Evolutionary conservation across 352 stramenopile genomes (phyloP).

Genomic region (Phytophthora fragariaefolia): DNA sequence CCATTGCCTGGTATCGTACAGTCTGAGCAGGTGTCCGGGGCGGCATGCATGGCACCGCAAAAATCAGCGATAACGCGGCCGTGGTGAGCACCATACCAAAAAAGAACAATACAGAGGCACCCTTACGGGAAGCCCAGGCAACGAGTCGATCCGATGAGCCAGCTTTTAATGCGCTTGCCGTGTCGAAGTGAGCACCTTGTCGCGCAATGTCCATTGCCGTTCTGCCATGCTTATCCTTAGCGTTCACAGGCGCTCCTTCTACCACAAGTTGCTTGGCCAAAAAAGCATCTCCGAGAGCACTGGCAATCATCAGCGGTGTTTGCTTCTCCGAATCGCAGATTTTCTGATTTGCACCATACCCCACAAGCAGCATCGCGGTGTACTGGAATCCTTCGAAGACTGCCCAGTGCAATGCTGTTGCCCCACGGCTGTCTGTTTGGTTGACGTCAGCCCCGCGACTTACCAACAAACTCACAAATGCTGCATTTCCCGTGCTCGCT

Average conservation of each 20-base stretch:
- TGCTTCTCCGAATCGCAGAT: slow-evolving; percentile 83
- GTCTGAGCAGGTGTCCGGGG: slow-evolving; percentile 18
- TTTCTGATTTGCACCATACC: slow-evolving; percentile 83
- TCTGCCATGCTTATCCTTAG: slow-evolving; percentile 73
- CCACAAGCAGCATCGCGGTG: slow-evolving; percentile 80
- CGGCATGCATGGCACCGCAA: slow-evolving; percentile 58
- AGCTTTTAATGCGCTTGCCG: slow-evolving; percentile 65
- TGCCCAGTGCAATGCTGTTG: slow-evolving; percentile 81
- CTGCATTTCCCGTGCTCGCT: slow-evolving; percentile 78
- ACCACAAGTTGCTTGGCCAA: slow-evolving; percentile 86
- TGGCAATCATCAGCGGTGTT: slow-evolving; percentile 85
- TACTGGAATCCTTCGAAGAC: slow-evolving; percentile 90
- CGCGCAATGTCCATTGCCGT: slow-evolving; percentile 79
- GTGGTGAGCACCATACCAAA: slow-evolving; percentile 60
- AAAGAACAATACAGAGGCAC: slow-evolving; percentile 77
- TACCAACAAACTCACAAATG: slow-evolving; percentile 73
- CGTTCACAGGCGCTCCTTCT: slow-evolving; percentile 70
- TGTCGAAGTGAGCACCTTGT: slow-evolving; percentile 74
- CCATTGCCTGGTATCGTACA: slow-evolving; percentile 33
- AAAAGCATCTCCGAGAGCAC: slow-evolving; percentile 79
- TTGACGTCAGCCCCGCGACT: slow-evolving; percentile 72
- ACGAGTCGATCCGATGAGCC: slow-evolving; percentile 75
- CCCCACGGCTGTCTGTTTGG: slow-evolving; percentile 67
- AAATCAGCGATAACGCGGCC: slow-evolving; percentile 59
- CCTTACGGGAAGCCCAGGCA: slow-evolving; percentile 63